Base-by-base conservation (phyloP, 257 asterid species). In the Capsicum baccatum region DNA sequence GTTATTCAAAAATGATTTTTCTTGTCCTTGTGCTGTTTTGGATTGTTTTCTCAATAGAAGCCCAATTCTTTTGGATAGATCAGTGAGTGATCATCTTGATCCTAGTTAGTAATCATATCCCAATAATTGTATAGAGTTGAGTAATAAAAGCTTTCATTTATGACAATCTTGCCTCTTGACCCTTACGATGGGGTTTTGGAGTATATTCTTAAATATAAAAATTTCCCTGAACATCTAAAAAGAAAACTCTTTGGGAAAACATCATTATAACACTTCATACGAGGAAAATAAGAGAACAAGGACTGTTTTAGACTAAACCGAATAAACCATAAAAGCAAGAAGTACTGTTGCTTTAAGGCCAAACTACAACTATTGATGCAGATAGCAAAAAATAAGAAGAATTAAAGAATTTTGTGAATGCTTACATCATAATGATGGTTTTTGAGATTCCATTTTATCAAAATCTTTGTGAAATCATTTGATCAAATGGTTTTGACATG, bases 371-470 rank as follows among this genome's bases (percentile, higher is more conserved):
- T 48, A 47, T 19, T 48, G 59, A n/a, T 19, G 80, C 39, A 47
- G 59, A 73, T 6, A 73, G 59, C 19, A 3, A 71, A 17, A 71
- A n/a, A n/a, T 17, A 8, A n/a, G 58, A 71, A 48, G n/a, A n/a
- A n/a, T n/a, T 71, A 13, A 74, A 8, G 35, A 74, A 14, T 74
- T 74, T 50, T 5, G 47, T 50, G 81, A 74, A 74, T 50, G 81
- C 47, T 50, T 12, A 6, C 59, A 44, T 73, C 81, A 50, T 19
- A 6, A 74, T 50, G 81, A 15, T 74, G 81, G 62, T 74, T 74
- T 74, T 14, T 33, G 80, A 6, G 19, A 74, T 74, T 50, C 62
- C 81, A 74, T 50, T 21, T 74, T 74, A 8, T 50, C 50, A 0
- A n/a, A 50, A 62, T 50, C n/a, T n/a, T n/a, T n/a, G n/a, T n/a